Base-by-base conservation (phyloP, 106 monocot species). In the Narthecium ossifragum region DNA sequence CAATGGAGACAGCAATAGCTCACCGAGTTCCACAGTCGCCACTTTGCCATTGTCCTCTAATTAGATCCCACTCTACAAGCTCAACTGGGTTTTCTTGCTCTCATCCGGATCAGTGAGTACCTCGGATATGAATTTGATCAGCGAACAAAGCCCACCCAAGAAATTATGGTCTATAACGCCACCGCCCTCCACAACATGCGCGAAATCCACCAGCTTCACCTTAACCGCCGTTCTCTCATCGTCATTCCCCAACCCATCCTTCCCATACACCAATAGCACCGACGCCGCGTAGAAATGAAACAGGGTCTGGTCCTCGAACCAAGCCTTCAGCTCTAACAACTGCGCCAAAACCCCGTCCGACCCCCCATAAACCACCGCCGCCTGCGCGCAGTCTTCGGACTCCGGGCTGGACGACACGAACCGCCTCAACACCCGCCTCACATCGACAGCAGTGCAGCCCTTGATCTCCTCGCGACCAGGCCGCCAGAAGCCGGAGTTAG, bases 141-240 rank as follows among this genome's bases (percentile, higher is more conserved):
- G 56, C 3, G 92, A 92, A 51, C 92, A 92, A 8, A 88, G 62
- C 7, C 92, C 92, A 2, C 84, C 92, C 31, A 92, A 70, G 56
- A 92, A 92, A 31, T 92, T 92, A 25, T 84, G 84, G 50, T 92
- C 92, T 22, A 92, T 88, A 25, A 84, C 68, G 13, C 88, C 92
- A 20, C 73, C 61, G 5, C 84, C 87, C 0, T 92, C 80, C 28
- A 68, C 17, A 1, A 84, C 92, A 60, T 92, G 88, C 6, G 92
- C 84, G 50, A 92, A 92, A 57, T 92, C 92, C 17, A 92, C 73
- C 24, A 92, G 66, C 68, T 73, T 87, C 66, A 92, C 77, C 57
- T n/a, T n/a, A 41, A 74, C 10, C 47, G 68, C 7, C 31, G 43
- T 13, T 4, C 4, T 8, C 48, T 0, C 31, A 11, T 21, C 11